Conservation (phyloP, 1,284 basidiomycete species). For the Rugosomyces carneus region DNA sequence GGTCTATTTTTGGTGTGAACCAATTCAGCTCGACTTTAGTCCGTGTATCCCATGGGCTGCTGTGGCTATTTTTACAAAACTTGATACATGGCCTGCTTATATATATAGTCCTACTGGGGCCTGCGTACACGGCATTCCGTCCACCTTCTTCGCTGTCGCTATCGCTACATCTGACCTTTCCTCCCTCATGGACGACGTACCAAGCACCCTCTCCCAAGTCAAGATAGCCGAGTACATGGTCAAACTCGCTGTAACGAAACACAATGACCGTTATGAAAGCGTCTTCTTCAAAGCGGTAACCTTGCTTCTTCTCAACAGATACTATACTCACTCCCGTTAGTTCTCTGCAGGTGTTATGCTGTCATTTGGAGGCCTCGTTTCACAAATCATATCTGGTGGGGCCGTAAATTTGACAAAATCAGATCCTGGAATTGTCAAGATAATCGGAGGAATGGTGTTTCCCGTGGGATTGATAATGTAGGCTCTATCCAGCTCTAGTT, state of each 20-base stretch:
- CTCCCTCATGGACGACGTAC: slow-evolving; percentile 15
- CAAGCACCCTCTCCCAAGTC: slow-evolving; percentile 54
- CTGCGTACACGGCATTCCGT: not conserved
- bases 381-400: slow-evolving; percentile 55
- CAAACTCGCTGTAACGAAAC: slow-evolving; percentile 52
- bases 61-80: not conserved
- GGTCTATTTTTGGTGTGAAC: not conserved
- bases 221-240: slow-evolving; percentile 56
- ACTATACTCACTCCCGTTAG: slow-evolving; percentile 25
- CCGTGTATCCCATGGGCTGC: not conserved
- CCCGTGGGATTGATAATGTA: slow-evolving; percentile 73
- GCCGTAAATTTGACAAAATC: slow-evolving; percentile 40
- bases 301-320: slow-evolving; percentile 15
- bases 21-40: not conserved
- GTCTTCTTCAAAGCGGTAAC: slow-evolving; percentile 61
- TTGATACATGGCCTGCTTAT: not conserved
- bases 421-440: slow-evolving; percentile 64
- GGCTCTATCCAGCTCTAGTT: slow-evolving; percentile 14
- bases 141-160: not conserved
- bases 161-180: not conserved
- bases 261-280: slow-evolving; percentile 52
- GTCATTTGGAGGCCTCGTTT: slow-evolving; percentile 66
- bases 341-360: slow-evolving; percentile 64
- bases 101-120: not conserved
- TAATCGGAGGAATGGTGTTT: slow-evolving; percentile 62